Evolutionary conservation across 1,139 yeast species (phyloP).

Genomic region (Keqinozyma sinolaborantium): DNA sequence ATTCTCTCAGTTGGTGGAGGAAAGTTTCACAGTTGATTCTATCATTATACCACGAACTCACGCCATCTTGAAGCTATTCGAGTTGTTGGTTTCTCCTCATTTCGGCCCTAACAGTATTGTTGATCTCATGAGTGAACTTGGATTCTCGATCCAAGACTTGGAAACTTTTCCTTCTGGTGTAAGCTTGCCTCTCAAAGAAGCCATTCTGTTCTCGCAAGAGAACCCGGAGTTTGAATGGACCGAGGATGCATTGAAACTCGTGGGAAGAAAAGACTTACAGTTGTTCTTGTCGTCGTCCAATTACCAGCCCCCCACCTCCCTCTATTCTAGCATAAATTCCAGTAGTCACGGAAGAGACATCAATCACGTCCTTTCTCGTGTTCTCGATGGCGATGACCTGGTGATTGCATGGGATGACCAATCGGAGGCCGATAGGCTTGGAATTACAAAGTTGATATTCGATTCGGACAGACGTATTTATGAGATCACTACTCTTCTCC

Average conservation of each 20-base stretch:
- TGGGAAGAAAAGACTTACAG: slow-evolving; percentile 66
- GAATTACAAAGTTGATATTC: slow-evolving; percentile 69
- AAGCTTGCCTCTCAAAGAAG: slow-evolving; percentile 60
- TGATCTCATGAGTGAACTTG: slow-evolving; percentile 54
- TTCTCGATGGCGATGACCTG: slow-evolving; percentile 46
- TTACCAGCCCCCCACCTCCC: slow-evolving; percentile 15
- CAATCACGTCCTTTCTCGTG: slow-evolving; percentile 42
- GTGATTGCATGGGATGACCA: slow-evolving; percentile 64
- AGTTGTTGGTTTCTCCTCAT: slow-evolving; percentile 53
- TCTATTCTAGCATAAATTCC: slow-evolving; percentile 11
- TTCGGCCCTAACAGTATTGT: slow-evolving; percentile 53
- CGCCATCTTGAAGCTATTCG: slow-evolving; percentile 56
- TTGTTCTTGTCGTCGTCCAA: slow-evolving; percentile 20
- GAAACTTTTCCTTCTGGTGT: slow-evolving; percentile 78
- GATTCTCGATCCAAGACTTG: slow-evolving; percentile 48
- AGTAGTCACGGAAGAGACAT: slow-evolving; percentile 32
- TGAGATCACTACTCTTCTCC: slow-evolving; percentile 70
- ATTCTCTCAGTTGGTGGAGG: slow-evolving; percentile 67
- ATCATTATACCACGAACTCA: slow-evolving; percentile 63
- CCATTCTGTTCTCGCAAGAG: slow-evolving; percentile 55
- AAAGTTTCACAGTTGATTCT: slow-evolving; percentile 58
- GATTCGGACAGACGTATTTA: slow-evolving; percentile 75
- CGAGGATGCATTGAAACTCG: slow-evolving; percentile 49
- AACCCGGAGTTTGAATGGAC: slow-evolving; percentile 51
- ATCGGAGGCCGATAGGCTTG: slow-evolving; percentile 62